A percentile compares a stretch with the other conserved stretches of the same genome.
Evolutionary conservation across 1,284 basidiomycete genomes (phyloP).

Genomic region (Cryptococcus neoformans): DNA sequence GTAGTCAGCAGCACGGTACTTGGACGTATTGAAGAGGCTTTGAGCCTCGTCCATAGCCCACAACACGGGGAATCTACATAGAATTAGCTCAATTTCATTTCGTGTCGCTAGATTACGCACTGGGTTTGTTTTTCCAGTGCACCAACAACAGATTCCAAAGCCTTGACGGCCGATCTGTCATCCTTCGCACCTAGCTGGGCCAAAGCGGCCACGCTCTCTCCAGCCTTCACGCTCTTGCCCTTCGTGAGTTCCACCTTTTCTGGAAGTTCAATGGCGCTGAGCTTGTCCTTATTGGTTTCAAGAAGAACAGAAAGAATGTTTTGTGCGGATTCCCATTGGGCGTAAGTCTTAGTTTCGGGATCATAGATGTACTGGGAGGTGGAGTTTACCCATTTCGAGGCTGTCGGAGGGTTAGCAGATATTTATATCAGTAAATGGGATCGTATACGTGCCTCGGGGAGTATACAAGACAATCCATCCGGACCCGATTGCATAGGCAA

Average conservation of each 20-base stretch:
- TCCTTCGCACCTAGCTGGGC: slow-evolving; percentile 61
- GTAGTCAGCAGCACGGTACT: slow-evolving; percentile 78
- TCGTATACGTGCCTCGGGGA: slow-evolving; percentile 62
- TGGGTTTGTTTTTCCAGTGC: slow-evolving; percentile 65
- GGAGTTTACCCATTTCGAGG: slow-evolving; percentile 72
- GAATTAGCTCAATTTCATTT: not conserved
- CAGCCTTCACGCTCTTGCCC: slow-evolving; percentile 52
- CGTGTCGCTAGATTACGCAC: slow-evolving; percentile 50
- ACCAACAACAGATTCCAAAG: slow-evolving; percentile 64
- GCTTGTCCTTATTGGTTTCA: slow-evolving; percentile 42
- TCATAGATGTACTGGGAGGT: slow-evolving; percentile 74
- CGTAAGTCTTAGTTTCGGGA: slow-evolving; percentile 68
- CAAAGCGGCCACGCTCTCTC: slow-evolving; percentile 59
- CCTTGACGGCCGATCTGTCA: slow-evolving; percentile 57
- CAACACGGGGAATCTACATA: slow-evolving; percentile 64
- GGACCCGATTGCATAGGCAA: slow-evolving; percentile 65
- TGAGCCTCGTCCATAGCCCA: slow-evolving; percentile 87
- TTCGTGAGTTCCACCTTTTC: slow-evolving; percentile 6
- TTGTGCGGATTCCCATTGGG: slow-evolving; percentile 56
- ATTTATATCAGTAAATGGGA: not conserved
- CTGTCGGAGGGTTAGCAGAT: slow-evolving; percentile 41
- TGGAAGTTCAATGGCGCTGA: slow-evolving; percentile 35
- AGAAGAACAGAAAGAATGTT: slow-evolving; percentile 5
- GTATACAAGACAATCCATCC: slow-evolving; percentile 86
- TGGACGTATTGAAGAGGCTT: slow-evolving; percentile 66